Base-by-base conservation (phyloP, 192 early-diverging fungal species). In the Thoreauomyces humboldtii region DNA sequence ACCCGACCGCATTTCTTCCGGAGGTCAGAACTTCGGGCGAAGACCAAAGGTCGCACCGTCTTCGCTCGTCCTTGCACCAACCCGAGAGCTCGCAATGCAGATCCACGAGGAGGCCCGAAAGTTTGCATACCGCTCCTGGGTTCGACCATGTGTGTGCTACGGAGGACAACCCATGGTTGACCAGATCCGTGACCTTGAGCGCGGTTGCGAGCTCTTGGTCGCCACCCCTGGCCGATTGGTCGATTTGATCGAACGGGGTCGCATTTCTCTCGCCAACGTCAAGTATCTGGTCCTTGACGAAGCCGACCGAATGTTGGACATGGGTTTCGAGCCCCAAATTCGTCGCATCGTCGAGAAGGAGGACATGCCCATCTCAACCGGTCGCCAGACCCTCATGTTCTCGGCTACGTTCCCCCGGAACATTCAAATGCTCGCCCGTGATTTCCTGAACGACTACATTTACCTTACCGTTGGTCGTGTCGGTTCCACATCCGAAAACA, bases 281-380 rank as follows among this genome's bases (percentile, higher is more conserved):
- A 81, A 82, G 57, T 92, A 86, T 67, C 54, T 87, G 22, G 77
- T 86, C 31, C 65, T 84, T 19, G 77, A 83, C 56, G 81, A 83
- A 61, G 81, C 77, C 24, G 81, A 82, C 60, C 62, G 81, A 28
- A 80, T 82, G 78, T 81, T 98, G 71, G 96, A 96, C 71, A 97
- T 97, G 94, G 96, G 96, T 46, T 98, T 98, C 71, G 96, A 95
- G 80, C 80, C 85, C 12, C 87, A 93, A 67, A 92, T 98, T 56
- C 86, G 96, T 46, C 76, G 84, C 44, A 91, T 98, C 59, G 89
- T 97, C 22, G 71, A 69, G 69, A 67, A 80, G 65, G 86, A 87
- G 72, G 89, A 92, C 62, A 83, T 95, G 74, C 79, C 83, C 12
- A 73, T 37, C 60, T 77, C 42, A 1, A 29, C 33, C 21, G 62